These are phyloP conservation scores for Bolboschoenoplectus hybrid DNA, from an alignment of 202 grass and related monocot species.

Conservation along the genomic window DNA sequence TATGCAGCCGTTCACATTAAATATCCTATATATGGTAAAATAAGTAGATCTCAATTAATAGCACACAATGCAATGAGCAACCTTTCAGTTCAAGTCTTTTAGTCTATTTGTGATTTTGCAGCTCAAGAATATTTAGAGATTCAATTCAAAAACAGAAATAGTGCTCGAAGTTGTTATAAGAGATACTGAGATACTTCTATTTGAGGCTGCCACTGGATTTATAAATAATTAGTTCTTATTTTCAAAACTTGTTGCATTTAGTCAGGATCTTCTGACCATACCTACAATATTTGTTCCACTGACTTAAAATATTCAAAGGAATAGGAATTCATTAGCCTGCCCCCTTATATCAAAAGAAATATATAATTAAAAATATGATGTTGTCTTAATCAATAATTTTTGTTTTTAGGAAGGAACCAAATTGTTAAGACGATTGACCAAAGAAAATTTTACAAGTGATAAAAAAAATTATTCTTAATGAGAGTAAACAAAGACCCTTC, in stretches of 20 bases:
- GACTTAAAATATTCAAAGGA: not conserved
- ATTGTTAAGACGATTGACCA: constrained; percentile 20
- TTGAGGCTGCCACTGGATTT: not conserved
- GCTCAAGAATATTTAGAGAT: not conserved
- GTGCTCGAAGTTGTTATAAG: not conserved
- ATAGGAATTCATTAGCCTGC: not conserved
- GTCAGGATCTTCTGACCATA: constrained; percentile 10
- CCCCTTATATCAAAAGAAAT: constrained; percentile 10
- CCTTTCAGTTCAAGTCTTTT: not conserved
- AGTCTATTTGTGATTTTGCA: not conserved
- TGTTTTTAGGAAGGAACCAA: not conserved
- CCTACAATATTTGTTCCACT: not conserved
- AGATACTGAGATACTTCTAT: not conserved
- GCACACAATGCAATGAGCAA: too few species aligned
- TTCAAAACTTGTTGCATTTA: not conserved
- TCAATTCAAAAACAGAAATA: not conserved
- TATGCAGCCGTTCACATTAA: not conserved
- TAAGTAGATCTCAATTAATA: not conserved
- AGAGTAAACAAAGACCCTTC: not conserved
- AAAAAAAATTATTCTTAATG: not conserved
- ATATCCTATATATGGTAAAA: not conserved
- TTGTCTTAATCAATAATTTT: not conserved
- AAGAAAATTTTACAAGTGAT: not conserved
- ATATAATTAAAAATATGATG: not conserved
- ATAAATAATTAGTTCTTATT: not conserved